Conservation (phyloP, 2,329 filamentous ascomycete genomes). For the Aureobasidium pullulans region DNA sequence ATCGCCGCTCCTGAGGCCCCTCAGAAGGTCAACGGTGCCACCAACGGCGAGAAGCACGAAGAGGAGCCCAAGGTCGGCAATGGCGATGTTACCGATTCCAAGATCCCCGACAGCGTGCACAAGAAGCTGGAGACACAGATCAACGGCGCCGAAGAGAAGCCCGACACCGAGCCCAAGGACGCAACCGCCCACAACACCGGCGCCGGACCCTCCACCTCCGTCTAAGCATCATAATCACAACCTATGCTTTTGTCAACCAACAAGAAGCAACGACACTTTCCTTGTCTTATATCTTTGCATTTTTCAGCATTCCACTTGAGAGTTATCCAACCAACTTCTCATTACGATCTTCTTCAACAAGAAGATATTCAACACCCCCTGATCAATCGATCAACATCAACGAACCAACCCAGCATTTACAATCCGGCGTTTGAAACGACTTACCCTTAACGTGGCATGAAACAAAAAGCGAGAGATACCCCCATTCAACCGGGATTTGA, state of each 20-base stretch:
- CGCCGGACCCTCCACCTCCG: background rate
- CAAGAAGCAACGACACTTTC: background rate
- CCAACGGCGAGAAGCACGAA: conserved; percentile 7
- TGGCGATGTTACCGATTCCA: background rate
- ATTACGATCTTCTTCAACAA: conserved; percentile 13
- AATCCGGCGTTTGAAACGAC: background rate
- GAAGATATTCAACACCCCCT: conserved; percentile 9
- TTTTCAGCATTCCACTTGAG: background rate
- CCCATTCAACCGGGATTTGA: conserved; percentile 26
- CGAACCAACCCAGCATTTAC: background rate
- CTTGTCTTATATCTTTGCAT: background rate
- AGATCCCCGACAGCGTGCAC: conserved; percentile 11
- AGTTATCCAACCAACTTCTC: conserved; percentile 1
- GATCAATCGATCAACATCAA: background rate
- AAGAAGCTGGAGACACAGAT: conserved; percentile 6
- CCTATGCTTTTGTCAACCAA: background rate
- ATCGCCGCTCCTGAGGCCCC: background rate
- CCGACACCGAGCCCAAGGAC: conserved; percentile 6
- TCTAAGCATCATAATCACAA: background rate
- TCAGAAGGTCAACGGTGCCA: background rate
- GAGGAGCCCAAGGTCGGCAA: background rate
- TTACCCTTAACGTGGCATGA: conserved; percentile 10
- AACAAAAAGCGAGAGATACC: conserved; percentile 19
- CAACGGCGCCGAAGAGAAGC: background rate
- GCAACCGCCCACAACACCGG: conserved; percentile 11